Evolutionary conservation across 1,284 basidiomycete genomes (phyloP).

Genomic region (Ustilago loliicola): DNA sequence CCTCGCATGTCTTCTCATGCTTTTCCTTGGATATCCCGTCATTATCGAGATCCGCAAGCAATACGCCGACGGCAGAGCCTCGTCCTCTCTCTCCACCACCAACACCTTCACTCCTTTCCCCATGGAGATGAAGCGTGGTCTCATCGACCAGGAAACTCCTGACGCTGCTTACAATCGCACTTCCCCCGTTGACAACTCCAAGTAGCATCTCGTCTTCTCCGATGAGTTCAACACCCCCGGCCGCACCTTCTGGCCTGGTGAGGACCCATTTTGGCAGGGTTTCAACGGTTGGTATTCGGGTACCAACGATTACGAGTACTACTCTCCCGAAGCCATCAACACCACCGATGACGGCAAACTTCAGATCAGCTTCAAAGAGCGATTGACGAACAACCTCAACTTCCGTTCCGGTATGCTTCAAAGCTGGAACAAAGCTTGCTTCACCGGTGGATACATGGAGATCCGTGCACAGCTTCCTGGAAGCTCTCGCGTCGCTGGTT

Average conservation of each 20-base stretch:
- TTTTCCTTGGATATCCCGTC: slow-evolving; percentile 67
- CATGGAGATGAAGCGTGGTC: slow-evolving; percentile 27
- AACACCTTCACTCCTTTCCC: slow-evolving; percentile 29
- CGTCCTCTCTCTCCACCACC: slow-evolving; percentile 10
- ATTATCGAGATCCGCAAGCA: slow-evolving; percentile 40
- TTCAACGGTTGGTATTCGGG: slow-evolving; percentile 64
- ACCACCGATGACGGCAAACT: slow-evolving; percentile 50
- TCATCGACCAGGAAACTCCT: slow-evolving; percentile 59
- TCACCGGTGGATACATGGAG: slow-evolving; percentile 66
- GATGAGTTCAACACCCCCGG: slow-evolving; percentile 85
- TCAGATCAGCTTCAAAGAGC: slow-evolving; percentile 56
- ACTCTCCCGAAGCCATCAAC: slow-evolving; percentile 64
- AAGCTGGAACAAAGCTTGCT: slow-evolving; percentile 68
- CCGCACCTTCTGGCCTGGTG: slow-evolving; percentile 72
- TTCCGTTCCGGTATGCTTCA: slow-evolving; percentile 67
- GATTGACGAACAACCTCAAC: slow-evolving; percentile 53
- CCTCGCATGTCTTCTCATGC: slow-evolving; percentile 52
- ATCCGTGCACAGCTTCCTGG: slow-evolving; percentile 25
- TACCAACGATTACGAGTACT: slow-evolving; percentile 69
- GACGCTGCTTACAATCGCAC: slow-evolving; percentile 22
- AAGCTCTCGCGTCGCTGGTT: slow-evolving; percentile 14
- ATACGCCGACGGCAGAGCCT: slow-evolving; percentile 19
- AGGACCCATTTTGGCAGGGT: slow-evolving; percentile 66
- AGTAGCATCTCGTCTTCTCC: slow-evolving; percentile 75
- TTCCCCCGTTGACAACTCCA: slow-evolving; percentile 13